A percentile compares a stretch with the other conserved stretches of the same genome.
phyloP scores from a whole-genome alignment of 768 basidiomycete genomes.

The Lactifluus rugatus region DNA sequence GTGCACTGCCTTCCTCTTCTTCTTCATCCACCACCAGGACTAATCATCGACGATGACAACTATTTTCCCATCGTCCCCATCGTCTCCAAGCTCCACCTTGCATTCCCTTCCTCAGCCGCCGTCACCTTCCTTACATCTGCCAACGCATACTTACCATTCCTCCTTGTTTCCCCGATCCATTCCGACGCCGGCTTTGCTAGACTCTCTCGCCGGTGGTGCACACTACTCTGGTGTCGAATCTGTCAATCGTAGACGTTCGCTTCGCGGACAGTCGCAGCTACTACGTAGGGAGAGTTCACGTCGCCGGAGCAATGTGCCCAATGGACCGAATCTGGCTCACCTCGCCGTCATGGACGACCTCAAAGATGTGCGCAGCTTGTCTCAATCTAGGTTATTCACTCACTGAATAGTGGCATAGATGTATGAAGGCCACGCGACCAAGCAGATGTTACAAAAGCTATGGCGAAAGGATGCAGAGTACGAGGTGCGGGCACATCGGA shows the following conservation, averaged over 20 bases:
- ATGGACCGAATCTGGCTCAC: slow-evolving; percentile 26
- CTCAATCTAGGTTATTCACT: not conserved
- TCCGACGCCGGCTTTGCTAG: slow-evolving; percentile 42
- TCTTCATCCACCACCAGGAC: not conserved
- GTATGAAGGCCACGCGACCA: slow-evolving; percentile 44
- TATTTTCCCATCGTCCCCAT: not conserved
- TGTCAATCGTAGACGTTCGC: slow-evolving; percentile 24
- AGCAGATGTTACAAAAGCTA: slow-evolving; percentile 41
- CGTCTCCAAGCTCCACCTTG: not conserved
- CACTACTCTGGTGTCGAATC: slow-evolving; percentile 50
- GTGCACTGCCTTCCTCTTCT: not conserved
- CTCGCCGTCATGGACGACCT: slow-evolving; percentile 46
- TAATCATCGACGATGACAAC: not conserved
- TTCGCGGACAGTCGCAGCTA: not conserved
- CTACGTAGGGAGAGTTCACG: not conserved
- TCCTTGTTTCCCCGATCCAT: slow-evolving; percentile 32
- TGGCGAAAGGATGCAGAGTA: slow-evolving; percentile 48
- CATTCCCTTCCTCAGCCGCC: not conserved
- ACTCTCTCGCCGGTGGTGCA: slow-evolving; percentile 50
- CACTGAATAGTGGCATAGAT: slow-evolving; percentile 24
- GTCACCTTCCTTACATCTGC: slow-evolving; percentile 22
- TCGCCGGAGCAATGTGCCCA: slow-evolving; percentile 4
- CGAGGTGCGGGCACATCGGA: slow-evolving; percentile 39
- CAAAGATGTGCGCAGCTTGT: slow-evolving; percentile 30
- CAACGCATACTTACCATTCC: slow-evolving; percentile 39